Conservation (phyloP, 2,329 filamentous ascomycete genomes). For the Nothomitra cinnamomea region DNA sequence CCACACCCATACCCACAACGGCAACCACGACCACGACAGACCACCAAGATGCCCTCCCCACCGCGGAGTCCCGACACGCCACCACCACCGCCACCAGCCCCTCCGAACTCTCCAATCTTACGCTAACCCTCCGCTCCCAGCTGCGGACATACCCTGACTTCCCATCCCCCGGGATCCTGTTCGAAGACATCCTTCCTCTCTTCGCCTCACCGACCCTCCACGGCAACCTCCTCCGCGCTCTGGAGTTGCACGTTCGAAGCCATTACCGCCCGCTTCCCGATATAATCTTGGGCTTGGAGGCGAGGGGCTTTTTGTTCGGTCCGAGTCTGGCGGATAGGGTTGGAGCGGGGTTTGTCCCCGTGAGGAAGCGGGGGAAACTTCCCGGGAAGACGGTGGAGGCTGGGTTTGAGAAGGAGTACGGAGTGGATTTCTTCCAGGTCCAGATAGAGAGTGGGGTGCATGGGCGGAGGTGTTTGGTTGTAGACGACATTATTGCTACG, state of each 20-base stretch:
- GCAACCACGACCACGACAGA: slow-evolving; percentile 12
- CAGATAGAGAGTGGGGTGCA: slow-evolving; percentile 70
- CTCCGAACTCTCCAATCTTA: slow-evolving; percentile 44
- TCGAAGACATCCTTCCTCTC: slow-evolving; percentile 95
- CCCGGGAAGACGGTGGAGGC: slow-evolving; percentile 78
- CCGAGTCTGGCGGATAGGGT: slow-evolving; percentile 72
- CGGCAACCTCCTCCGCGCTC: slow-evolving; percentile 59
- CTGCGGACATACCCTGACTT: slow-evolving; percentile 86
- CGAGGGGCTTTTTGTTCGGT: slow-evolving; percentile 88
- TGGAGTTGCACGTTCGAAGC: slow-evolving; percentile 59
- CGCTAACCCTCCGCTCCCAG: slow-evolving; percentile 48
- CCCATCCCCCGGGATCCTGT: slow-evolving; percentile 79
- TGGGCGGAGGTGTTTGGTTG: slow-evolving; percentile 79
- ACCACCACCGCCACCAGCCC: slow-evolving; percentile 25
- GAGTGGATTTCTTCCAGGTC: slow-evolving; percentile 89
- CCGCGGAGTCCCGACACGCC: slow-evolving; percentile 20
- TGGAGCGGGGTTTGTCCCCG: slow-evolving; percentile 75
- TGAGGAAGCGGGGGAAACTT: slow-evolving; percentile 90
- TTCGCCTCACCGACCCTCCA: slow-evolving; percentile 67
- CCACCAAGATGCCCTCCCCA: slow-evolving; percentile 22
- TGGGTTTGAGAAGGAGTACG: slow-evolving; percentile 89
- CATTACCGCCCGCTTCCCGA: slow-evolving; percentile 50
- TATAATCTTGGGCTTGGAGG: slow-evolving; percentile 84
- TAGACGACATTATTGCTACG: slow-evolving; percentile 97
- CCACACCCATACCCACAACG: slow-evolving; percentile 19